Base-by-base conservation (phyloP, 352 stramenopile genomes). In the Elongisporangium anandrum region DNA sequence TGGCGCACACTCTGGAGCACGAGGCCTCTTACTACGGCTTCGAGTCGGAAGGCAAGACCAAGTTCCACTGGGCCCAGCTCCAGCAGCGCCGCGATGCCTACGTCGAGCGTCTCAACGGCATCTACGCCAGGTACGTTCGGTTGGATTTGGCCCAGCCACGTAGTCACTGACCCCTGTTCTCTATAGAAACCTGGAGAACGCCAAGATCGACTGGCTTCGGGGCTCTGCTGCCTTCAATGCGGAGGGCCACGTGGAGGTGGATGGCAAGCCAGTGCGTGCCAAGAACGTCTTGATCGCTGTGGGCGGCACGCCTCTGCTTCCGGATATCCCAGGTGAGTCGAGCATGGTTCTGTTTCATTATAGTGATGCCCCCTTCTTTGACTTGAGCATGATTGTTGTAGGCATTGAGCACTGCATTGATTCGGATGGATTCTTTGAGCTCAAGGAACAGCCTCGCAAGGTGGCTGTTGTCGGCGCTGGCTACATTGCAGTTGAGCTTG, bases 401-500 rank as follows among this genome's bases (percentile, higher is more conserved):
- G 86, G 96, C 50, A 90, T 81, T 4, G 94, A 99, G 66, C 76
- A 97, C 60, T 89, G 73, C 67, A 99, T 99, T 66, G 94, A 91
- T 29, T 97, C 80, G 39, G 94, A 99, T 77, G 96, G 88, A 3
- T 99, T 99, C 78, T 99, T 99, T 72, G 88, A 98, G 48, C 73
- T 99, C 38, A 84, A 98, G 63, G 63, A 75, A 20, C 69, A 93
- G 63, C 98, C 98, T 2, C 80, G 90, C 52, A 97, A 96, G 58
- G 94, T 97, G 17, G 94, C 98, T 1, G 94, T 99, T 7, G 83
- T 99, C 9, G 97, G 98, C 49, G 97, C 93, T 6, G 98, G 97
- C 16, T 99, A 99, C 80, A 99, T 99, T 72, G 97, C 94, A 22
- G 94, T 99, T 3, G 97, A 99, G 79, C 70, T 99, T 16, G 97